A percentile compares a stretch with the other conserved stretches of the same genome.
Evolutionary conservation across 1,139 yeast species (phyloP).

Genomic region (Nakaseomyces kungkrabaensis): DNA sequence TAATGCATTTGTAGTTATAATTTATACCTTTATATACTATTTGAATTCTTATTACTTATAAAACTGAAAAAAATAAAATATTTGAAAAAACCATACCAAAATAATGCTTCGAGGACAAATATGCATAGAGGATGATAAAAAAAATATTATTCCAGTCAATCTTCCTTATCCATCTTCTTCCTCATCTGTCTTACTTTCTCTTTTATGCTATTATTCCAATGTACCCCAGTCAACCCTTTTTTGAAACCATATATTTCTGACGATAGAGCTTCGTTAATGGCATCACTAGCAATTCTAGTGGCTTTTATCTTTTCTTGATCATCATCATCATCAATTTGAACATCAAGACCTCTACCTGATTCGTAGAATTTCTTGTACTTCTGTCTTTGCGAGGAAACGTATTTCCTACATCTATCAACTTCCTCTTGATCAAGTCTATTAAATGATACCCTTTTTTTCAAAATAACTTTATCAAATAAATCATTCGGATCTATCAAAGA

Average conservation of each 20-base stretch:
- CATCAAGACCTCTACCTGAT: constrained; percentile 1
- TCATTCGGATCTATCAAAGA: constrained; percentile 57
- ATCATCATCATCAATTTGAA: background rate
- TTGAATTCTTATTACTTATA: too few relatives aligned
- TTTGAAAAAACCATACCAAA: background rate
- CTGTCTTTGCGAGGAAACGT: constrained; percentile 56
- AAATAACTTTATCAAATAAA: constrained; percentile 60
- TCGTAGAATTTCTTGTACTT: constrained; percentile 30
- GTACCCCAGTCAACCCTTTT: constrained; percentile 32
- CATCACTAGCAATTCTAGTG: constrained; percentile 19
- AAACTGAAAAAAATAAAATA: too few relatives aligned
- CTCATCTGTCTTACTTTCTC: constrained; percentile 31
- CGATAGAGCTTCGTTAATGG: constrained; percentile 28
- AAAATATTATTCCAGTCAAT: background rate
- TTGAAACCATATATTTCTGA: constrained; percentile 34
- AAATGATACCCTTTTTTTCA: constrained; percentile 62
- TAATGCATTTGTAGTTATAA: too few relatives aligned
- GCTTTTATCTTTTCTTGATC: constrained; percentile 6
- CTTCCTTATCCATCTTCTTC: constrained; percentile 16
- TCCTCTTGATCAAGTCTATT: constrained; percentile 76
- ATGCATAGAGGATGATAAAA: background rate
- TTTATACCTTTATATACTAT: too few relatives aligned
- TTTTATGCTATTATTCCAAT: constrained; percentile 34
- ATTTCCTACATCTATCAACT: constrained; percentile 62
- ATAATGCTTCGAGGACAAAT: too few relatives aligned